Conservation (phyloP, 2,329 filamentous ascomycete genomes). For the Fusarium sp. region DNA sequence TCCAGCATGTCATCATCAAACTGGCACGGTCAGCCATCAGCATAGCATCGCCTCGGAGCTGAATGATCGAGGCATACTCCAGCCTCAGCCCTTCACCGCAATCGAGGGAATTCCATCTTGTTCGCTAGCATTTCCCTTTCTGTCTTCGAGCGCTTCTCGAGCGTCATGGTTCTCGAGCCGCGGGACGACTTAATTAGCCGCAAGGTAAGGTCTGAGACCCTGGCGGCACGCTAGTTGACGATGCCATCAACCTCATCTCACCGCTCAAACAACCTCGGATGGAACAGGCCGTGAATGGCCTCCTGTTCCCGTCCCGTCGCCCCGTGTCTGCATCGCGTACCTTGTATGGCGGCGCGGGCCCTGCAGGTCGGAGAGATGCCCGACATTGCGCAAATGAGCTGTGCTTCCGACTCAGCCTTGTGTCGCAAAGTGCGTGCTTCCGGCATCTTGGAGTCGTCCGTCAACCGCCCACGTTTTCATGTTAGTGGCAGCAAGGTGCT, state of each 20-base stretch:
- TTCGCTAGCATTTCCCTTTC: constrained; percentile 17
- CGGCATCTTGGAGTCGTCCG: constrained; percentile 1
- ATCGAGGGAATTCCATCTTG: constrained; percentile 10
- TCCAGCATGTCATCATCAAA: background rate
- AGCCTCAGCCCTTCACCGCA: constrained; percentile 7
- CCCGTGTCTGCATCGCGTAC: constrained; percentile 26
- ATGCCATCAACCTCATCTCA: constrained; percentile 39
- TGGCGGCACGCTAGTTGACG: constrained; percentile 28
- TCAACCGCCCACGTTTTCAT: constrained; percentile 6
- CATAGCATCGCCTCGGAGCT: background rate
- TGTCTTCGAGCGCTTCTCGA: constrained; percentile 11
- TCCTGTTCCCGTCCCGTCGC: constrained; percentile 17
- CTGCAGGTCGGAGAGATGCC: constrained; percentile 4
- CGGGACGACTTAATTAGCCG: constrained; percentile 29
- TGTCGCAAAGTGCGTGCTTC: background rate
- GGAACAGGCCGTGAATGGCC: constrained; percentile 24
- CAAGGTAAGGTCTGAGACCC: constrained; percentile 32
- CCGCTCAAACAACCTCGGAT: constrained; percentile 31
- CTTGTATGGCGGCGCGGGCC: constrained; percentile 5
- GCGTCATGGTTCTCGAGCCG: constrained; percentile 19
- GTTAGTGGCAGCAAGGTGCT: background rate
- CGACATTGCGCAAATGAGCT: constrained; percentile 6
- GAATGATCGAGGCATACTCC: background rate
- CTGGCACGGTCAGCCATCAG: background rate
- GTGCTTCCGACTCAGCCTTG: constrained; percentile 17